Conservation (phyloP, 1,284 basidiomycete species). For the Puccinia novopanici region DNA sequence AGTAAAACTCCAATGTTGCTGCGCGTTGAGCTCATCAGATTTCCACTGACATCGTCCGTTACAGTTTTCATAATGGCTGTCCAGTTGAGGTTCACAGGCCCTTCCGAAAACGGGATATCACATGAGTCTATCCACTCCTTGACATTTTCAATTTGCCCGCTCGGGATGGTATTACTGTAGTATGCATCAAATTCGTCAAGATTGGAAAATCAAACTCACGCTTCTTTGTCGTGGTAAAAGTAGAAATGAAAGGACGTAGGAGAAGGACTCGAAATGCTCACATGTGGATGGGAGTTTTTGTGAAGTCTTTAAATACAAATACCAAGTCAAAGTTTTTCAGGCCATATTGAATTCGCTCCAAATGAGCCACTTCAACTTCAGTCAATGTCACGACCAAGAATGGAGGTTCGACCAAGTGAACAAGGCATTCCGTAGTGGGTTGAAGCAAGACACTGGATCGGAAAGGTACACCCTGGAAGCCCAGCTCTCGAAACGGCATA, state of each 20-base stretch:
- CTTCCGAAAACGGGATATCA: slow-evolving; percentile 92
- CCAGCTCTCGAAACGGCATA: slow-evolving; percentile 93
- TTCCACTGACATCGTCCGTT: slow-evolving; percentile 70
- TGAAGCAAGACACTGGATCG: slow-evolving; percentile 83
- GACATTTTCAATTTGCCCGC: slow-evolving; percentile 83
- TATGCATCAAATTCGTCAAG: not conserved
- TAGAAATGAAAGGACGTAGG: not conserved
- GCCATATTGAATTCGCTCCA: slow-evolving; percentile 95
- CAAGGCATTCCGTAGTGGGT: slow-evolving; percentile 94
- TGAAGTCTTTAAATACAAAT: slow-evolving; percentile 94
- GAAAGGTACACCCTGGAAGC: slow-evolving; percentile 96
- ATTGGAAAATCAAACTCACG: not conserved
- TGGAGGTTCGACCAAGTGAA: slow-evolving; percentile 91
- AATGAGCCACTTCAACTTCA: slow-evolving; percentile 93
- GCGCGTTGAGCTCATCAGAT: not conserved
- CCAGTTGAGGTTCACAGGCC: slow-evolving; percentile 98
- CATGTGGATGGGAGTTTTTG: slow-evolving; percentile 84
- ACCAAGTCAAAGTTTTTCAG: slow-evolving; percentile 97
- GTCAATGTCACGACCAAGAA: slow-evolving; percentile 92
- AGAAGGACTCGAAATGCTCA: slow-evolving; percentile 1
- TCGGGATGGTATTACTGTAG: slow-evolving; percentile 79
- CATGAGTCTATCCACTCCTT: slow-evolving; percentile 99
- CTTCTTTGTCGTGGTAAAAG: not conserved
- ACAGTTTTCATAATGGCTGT: slow-evolving; percentile 88
- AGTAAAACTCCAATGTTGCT: not conserved